Conservation (phyloP, 2,329 filamentous ascomycete species). For the Talaromyces sp. region DNA sequence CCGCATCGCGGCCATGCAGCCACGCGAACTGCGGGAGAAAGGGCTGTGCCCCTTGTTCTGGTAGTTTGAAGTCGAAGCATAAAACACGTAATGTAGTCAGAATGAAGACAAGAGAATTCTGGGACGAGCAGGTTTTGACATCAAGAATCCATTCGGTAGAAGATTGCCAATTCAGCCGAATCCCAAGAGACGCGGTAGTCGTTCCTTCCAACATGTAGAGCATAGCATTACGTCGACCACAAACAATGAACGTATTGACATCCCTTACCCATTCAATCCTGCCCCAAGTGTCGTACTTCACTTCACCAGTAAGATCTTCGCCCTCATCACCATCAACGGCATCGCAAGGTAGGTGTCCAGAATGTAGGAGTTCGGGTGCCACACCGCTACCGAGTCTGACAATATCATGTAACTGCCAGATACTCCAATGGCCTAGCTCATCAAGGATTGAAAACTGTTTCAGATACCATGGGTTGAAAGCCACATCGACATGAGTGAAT, state of each 20-base stretch:
- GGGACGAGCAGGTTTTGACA: constrained; percentile 40
- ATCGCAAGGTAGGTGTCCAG: constrained; percentile 28
- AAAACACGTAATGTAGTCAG: constrained; percentile 50
- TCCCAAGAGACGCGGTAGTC: constrained; percentile 22
- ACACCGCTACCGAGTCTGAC: constrained; percentile 26
- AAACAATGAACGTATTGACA: constrained; percentile 45
- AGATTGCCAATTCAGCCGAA: constrained; percentile 34
- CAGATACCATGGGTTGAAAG: constrained; percentile 57
- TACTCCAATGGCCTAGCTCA: constrained; percentile 49
- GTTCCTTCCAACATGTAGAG: constrained; percentile 31
- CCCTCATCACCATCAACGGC: constrained; percentile 17
- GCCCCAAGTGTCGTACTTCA: constrained; percentile 42
- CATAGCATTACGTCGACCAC: constrained; percentile 43
- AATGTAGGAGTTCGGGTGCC: constrained; percentile 20
- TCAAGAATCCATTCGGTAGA: constrained; percentile 53
- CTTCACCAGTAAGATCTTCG: constrained; percentile 7
- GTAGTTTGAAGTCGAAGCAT: constrained; percentile 37
- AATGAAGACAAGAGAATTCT: constrained; percentile 45
- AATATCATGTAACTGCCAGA: constrained; percentile 42
- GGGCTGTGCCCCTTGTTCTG: constrained; percentile 23
- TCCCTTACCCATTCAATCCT: constrained; percentile 37
- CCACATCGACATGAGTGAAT: constrained; percentile 48
- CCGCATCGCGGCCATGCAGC: constrained; percentile 50
- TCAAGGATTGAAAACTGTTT: constrained; percentile 55
- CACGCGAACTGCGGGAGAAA: constrained; percentile 43